Evolutionary conservation across 768 basidiomycete species (phyloP), one percentile per base, ranked within the genome.

Genomic region (Suillus spraguei): DNA sequence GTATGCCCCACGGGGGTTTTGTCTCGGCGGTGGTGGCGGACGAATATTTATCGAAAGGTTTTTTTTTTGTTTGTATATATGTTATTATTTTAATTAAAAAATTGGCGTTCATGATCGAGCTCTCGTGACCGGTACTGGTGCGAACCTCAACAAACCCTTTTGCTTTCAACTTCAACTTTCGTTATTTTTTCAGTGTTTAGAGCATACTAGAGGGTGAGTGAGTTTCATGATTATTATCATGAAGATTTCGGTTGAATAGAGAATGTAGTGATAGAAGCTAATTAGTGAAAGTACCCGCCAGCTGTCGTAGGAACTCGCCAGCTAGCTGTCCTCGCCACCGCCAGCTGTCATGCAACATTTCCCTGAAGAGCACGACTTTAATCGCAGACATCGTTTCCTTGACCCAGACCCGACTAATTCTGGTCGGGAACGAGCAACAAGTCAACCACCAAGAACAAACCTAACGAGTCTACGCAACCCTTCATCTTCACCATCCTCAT

Each of bases 391-490:
- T 76, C 82, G 87, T 66, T 88, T 89, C 73, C 82, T 84, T 61
- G 74, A 72, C 61, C 73, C 76, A 47, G 72, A 76, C 54, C 73
- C 76, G 47, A 79, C 81, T 59, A 82, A 83, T 60, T 68, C 72
- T 49, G 78, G 79, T 42, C 82, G 86, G 63, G 87, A 89, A 76
- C 79, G 89, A 63, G 89, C 89, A 49, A 83, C 88, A 1, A 88
- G 86, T 72, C 89, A 91, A 70, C 89, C 89, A 9, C 88, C 89
- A 4, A 83, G 82, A 65, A 76, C 79, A 4, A 80, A 83, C 53
- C 80, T 80, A 0, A 17, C 50, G 32, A 20, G 50, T 52, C 16
- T 52, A 7, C 50, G 50, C 50, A 52, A 32, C 33, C 69, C 85
- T 24, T 86, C 86, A 11, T 85, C 86, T 9, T 79, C 85, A 9